Base-by-base conservation (phyloP, 176 grass and related monocot genomes). In the Miscanthus lutarioriparius region DNA sequence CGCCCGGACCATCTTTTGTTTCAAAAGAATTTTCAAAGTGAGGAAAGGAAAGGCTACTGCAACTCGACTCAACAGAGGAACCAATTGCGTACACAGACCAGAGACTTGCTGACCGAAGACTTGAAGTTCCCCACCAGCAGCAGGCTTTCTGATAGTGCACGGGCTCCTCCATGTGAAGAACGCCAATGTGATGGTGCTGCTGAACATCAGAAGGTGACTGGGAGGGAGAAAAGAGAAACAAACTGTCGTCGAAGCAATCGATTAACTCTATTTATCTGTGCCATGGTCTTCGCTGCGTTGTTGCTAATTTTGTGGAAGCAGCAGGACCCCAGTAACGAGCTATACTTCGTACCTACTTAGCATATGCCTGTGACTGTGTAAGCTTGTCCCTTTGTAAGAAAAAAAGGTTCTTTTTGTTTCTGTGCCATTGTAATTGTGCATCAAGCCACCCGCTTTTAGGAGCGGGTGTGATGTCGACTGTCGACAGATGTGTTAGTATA, bases 341-440 rank as follows among this genome's bases (percentile, higher is more conserved):
- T 64, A 15, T 76, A 78, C 64, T 70, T 80, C 15, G 86, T 91
- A 7, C 89, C 89, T 33, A 94, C 92, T 6, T 94, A 84, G 4
- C 28, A 64, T 56, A 33, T 37, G 19, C 8, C 20, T 44, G 19
- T 23, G 40, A 12, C 1, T 39, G 35, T 16, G 4, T 43, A 41
- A 45, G 72, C 51, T 22, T 20, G 23, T 15, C 63, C 7, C 30
- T 33, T 53, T 85, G 48, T 61, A 80, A 67, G 77, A 66, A 79
- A 27, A 13, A n/a, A 8, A 54, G 56, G 61, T 33, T n/a, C 10
- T 47, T 22, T 64, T 65, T 0, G 16, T 65, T 30, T 28, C 13
- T 0, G 36, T 85, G 67, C 40, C 27, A 19, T 51, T 68, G 45
- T 80, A 56, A 74, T 75, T 82, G 44, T 75, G 67, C 33, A 59